These are phyloP conservation scores for Malbranchea zuffiana DNA, from an alignment of 2,329 filamentous ascomycete genomes.

Conservation along the genomic window DNA sequence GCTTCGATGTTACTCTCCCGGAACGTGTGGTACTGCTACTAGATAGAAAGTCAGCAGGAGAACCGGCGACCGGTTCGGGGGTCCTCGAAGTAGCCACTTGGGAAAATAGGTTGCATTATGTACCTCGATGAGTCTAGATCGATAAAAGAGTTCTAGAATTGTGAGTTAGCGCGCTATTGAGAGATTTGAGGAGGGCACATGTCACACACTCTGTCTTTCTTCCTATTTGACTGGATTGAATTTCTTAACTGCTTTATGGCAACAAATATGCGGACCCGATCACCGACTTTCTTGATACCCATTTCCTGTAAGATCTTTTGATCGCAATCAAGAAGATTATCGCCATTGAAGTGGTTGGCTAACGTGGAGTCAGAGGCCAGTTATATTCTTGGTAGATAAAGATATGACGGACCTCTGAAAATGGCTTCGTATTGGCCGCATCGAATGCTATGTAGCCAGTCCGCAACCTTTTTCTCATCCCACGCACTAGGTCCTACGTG, in stretches of 20 bases:
- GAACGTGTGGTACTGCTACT: slow-evolving; percentile 26
- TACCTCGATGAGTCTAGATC: slow-evolving; percentile 57
- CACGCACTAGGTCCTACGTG: slow-evolving; percentile 53
- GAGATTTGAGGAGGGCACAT: not conserved
- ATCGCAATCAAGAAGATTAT: slow-evolving; percentile 93
- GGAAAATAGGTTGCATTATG: too few species aligned
- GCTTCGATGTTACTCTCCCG: slow-evolving; percentile 52
- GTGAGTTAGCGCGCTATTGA: not conserved
- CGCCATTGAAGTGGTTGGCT: slow-evolving; percentile 92
- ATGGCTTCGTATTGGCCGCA: slow-evolving; percentile 88
- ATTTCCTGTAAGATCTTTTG: slow-evolving; percentile 94
- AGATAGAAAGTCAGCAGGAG: slow-evolving; percentile 30
- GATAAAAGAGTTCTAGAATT: slow-evolving; percentile 67
- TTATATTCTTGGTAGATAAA: not conserved
- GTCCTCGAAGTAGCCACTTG: too few species aligned
- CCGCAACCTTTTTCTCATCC: slow-evolving; percentile 83
- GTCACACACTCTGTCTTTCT: slow-evolving; percentile 65
- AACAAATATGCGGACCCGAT: slow-evolving; percentile 81
- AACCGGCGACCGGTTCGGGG: too few species aligned
- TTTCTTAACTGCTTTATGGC: slow-evolving; percentile 74
- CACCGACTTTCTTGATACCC: slow-evolving; percentile 95
- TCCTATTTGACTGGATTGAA: slow-evolving; percentile 63
- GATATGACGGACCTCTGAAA: slow-evolving; percentile 50
- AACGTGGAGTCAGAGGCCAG: slow-evolving; percentile 1
- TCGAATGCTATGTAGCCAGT: slow-evolving; percentile 83